Evolutionary conservation across 2,329 filamentous ascomycete genomes (phyloP).

Genomic region (Diaporthe eres): DNA sequence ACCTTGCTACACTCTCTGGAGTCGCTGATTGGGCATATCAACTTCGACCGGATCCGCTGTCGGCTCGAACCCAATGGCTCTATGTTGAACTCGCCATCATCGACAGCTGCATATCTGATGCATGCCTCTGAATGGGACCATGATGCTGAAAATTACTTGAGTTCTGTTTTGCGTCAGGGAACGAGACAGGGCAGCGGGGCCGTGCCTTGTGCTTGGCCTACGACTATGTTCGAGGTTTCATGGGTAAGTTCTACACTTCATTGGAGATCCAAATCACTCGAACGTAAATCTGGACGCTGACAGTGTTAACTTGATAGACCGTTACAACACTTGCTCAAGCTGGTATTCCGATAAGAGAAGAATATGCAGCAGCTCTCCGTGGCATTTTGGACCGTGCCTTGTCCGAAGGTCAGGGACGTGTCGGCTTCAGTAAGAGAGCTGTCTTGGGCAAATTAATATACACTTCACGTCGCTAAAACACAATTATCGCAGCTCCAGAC

Average conservation of each 20-base stretch:
- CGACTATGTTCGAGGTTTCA: neutral
- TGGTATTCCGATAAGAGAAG: neutral
- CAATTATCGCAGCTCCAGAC: neutral
- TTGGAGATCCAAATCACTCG: neutral
- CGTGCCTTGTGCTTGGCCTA: constrained; percentile 1
- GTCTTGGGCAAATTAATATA: no score
- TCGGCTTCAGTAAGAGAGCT: neutral
- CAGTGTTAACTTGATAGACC: neutral
- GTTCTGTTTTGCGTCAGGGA: neutral
- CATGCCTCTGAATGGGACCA: neutral
- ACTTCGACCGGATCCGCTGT: constrained; percentile 9
- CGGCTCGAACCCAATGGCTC: neutral
- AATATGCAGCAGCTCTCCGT: neutral
- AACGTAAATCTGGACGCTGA: neutral
- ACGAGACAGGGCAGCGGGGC: neutral
- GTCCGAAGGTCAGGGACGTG: neutral
- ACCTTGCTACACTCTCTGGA: constrained; percentile 1
- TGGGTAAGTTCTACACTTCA: neutral
- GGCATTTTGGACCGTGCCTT: neutral
- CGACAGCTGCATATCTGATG: neutral
- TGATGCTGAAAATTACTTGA: neutral
- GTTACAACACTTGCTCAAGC: neutral
- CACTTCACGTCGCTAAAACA: no score
- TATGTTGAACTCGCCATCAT: constrained; percentile 1
- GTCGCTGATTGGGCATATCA: neutral